Evolutionary conservation across 495 filamentous ascomycete species (phyloP).

Genomic region (Ramalina intermedia): DNA sequence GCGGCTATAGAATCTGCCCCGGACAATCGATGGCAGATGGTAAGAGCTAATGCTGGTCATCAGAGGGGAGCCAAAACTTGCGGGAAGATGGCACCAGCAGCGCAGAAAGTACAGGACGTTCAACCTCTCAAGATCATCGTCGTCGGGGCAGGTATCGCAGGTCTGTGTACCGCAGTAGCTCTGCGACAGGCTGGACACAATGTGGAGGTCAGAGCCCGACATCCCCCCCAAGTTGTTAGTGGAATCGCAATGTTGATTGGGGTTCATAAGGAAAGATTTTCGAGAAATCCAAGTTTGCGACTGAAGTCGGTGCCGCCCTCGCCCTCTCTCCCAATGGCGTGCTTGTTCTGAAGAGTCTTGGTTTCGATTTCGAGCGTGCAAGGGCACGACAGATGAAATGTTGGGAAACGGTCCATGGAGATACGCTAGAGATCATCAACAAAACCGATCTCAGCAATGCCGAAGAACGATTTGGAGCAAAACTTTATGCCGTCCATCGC

Average conservation of each 20-base stretch:
- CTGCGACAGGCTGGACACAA: slow-evolving; percentile 37
- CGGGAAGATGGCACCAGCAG: no score
- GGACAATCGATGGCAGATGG: no score
- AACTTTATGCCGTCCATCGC: slow-evolving; percentile 34
- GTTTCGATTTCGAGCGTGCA: slow-evolving; percentile 26
- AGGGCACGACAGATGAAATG: slow-evolving; percentile 8
- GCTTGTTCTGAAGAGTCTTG: slow-evolving; percentile 32
- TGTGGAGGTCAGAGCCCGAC: slow-evolving; percentile 21
- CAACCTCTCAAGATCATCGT: slow-evolving; percentile 29
- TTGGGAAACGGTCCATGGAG: slow-evolving; percentile 7
- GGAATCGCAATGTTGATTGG: neutral
- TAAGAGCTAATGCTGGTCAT: no score
- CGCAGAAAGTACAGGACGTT: no score
- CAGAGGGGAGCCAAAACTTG: no score
- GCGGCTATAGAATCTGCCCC: no score
- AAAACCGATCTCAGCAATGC: slow-evolving; percentile 12
- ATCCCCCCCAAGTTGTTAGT: neutral
- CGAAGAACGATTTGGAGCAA: slow-evolving; percentile 11
- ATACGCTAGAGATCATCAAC: slow-evolving; percentile 7
- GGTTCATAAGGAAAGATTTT: slow-evolving; percentile 21
- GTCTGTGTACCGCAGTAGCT: slow-evolving; percentile 40
- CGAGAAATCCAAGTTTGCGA: slow-evolving; percentile 37
- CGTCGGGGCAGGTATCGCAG: slow-evolving; percentile 43
- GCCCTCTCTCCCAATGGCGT: slow-evolving; percentile 35
- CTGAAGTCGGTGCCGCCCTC: slow-evolving; percentile 41